phyloP scores from a whole-genome alignment of 495 filamentous ascomycete genomes.

The Melanomma pulvis-pyrius region DNA sequence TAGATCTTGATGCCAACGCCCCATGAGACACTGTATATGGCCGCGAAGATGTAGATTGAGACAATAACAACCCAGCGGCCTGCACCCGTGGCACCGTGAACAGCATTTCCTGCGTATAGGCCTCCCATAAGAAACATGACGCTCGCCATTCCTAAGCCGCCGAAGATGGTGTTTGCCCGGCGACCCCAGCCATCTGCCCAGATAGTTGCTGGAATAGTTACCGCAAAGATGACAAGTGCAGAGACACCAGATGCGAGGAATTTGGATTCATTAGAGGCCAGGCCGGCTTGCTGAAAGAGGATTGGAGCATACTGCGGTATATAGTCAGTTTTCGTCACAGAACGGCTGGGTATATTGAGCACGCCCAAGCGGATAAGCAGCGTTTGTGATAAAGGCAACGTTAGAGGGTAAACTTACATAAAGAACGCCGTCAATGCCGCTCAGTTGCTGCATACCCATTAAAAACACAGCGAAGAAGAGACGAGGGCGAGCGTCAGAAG shows the following conservation, averaged over 20 bases:
- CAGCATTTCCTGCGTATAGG: conserved; percentile 34
- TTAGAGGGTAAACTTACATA: conserved; percentile 13
- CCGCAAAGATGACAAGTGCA: conserved; percentile 12
- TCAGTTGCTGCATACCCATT: conserved; percentile 17
- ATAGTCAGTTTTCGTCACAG: background rate
- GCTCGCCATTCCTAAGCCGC: conserved; percentile 54
- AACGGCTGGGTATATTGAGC: background rate
- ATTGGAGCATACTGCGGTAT: conserved; percentile 4
- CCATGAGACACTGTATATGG: conserved; percentile 55
- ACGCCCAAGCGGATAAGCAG: background rate
- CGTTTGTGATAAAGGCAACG: background rate
- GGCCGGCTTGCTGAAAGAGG: conserved; percentile 13
- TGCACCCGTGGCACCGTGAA: conserved; percentile 4
- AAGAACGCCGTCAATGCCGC: conserved; percentile 26
- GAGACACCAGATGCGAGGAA: conserved; percentile 32
- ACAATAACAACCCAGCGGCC: conserved; percentile 31
- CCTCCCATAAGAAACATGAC: conserved; percentile 56
- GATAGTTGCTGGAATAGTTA: conserved; percentile 49
- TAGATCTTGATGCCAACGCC: conserved; percentile 59
- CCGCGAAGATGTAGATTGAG: conserved; percentile 47
- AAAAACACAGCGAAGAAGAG: background rate
- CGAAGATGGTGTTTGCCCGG: conserved; percentile 59
- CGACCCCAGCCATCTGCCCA: conserved; percentile 67
- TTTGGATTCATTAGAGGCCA: background rate
- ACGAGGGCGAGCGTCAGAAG: background rate